These are phyloP conservation scores for Pleurotus pulmonarius DNA, from an alignment of 768 basidiomycete species.

Conservation along the genomic window DNA sequence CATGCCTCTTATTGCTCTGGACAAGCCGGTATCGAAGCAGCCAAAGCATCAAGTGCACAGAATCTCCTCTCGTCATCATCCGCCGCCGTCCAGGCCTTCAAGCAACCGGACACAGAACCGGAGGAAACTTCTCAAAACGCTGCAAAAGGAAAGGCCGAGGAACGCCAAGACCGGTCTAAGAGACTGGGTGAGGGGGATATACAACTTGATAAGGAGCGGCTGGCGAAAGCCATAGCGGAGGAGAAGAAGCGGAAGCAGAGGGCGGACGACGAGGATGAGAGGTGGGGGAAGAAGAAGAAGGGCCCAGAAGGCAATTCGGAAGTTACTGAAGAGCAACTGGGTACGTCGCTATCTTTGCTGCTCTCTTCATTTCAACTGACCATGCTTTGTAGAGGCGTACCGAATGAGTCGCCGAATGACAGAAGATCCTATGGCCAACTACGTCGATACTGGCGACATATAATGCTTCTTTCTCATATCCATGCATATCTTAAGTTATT, in stretches of 20 bases:
- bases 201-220: conserved; percentile 64
- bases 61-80: conserved; percentile 41
- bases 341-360: conserved; percentile 34
- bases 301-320: conserved; percentile 58
- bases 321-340: conserved; percentile 86
- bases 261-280: conserved; percentile 55
- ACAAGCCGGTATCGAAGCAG: conserved; percentile 74
- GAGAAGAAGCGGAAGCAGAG: conserved; percentile 76
- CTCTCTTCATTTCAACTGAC: conserved; percentile 12
- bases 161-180: conserved; percentile 53
- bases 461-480: neutral
- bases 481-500: too few species aligned
- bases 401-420: conserved; percentile 69
- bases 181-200: conserved; percentile 80
- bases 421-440: conserved; percentile 94
- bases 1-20: conserved; percentile 93
- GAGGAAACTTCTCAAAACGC: conserved; percentile 20
- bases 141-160: conserved; percentile 17
- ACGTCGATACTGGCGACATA: conserved; percentile 57
- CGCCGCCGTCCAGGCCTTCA: conserved; percentile 14
- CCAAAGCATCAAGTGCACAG: conserved; percentile 71
- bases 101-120: conserved; percentile 12
- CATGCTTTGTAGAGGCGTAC: conserved; percentile 72
- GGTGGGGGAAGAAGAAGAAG: conserved; percentile 59
- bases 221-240: conserved; percentile 69